A percentile compares a stretch with the other conserved stretches of the same genome.
phyloP scores from a whole-genome alignment of 2,329 filamentous ascomycete species.

The Alternaria dauci region DNA sequence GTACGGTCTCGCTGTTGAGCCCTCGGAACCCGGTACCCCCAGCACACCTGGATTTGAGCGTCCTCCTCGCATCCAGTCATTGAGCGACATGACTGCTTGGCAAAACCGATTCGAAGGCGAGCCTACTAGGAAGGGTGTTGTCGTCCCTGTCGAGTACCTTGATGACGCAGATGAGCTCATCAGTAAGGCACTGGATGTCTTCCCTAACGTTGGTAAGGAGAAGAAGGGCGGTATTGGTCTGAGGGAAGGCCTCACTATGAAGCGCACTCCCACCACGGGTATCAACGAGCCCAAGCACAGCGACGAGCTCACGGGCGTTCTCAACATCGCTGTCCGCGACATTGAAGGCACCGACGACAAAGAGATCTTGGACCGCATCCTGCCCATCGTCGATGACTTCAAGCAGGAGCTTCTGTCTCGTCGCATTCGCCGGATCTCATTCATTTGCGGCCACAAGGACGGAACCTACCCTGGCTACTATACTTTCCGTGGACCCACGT shows the following conservation, averaged over 20 bases:
- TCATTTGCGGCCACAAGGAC: slow-evolving; percentile 94
- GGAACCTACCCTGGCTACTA: slow-evolving; percentile 96
- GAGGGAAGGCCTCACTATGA: slow-evolving; percentile 62
- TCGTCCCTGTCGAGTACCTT: slow-evolving; percentile 90
- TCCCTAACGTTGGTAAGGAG: slow-evolving; percentile 68
- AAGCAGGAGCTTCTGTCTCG: slow-evolving; percentile 84
- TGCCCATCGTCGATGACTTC: slow-evolving; percentile 77
- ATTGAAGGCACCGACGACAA: slow-evolving; percentile 83
- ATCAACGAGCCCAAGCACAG: slow-evolving; percentile 59
- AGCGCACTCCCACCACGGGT: slow-evolving; percentile 65
- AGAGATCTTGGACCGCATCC: slow-evolving; percentile 79
- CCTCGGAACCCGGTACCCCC: slow-evolving; percentile 77
- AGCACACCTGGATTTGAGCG: slow-evolving; percentile 73
- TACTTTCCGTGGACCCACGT: slow-evolving; percentile 93
- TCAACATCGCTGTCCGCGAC: slow-evolving; percentile 91
- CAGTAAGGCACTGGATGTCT: slow-evolving; percentile 81
- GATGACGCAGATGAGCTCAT: slow-evolving; percentile 93
- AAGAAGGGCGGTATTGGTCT: slow-evolving; percentile 60
- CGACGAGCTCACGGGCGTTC: slow-evolving; percentile 87
- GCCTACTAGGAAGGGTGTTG: slow-evolving; percentile 88
- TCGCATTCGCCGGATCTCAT: slow-evolving; percentile 87
- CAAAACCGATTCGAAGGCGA: slow-evolving; percentile 74
- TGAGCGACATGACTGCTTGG: slow-evolving; percentile 95
- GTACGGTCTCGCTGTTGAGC: slow-evolving; percentile 81
- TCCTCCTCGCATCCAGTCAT: slow-evolving; percentile 83